Base-by-base conservation (phyloP, 306 rosid genomes). In the Mucuna pruriens region DNA sequence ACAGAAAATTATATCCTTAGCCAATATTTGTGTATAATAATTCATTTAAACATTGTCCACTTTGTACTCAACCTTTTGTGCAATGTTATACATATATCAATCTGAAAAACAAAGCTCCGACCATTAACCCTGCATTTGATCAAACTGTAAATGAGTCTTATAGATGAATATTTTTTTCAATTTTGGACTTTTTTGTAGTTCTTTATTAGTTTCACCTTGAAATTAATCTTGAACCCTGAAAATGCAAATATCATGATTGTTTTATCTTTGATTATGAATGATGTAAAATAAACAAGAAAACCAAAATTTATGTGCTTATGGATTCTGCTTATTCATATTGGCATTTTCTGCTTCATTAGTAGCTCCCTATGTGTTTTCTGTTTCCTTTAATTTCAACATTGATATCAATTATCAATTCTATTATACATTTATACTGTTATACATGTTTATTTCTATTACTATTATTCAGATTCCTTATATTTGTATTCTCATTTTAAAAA, bases 401-500 rank as follows among this genome's bases (percentile, higher is more conserved):
- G 22, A 55, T 34, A 17, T n/a, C 12, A n/a, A 16, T 42, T 52
- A 39, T n/a, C 12, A n/a, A 16, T 42, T 52, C 26, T 38, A 52
- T 46, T 34, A 44, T 66, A 17, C 61, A 39, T 36, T 46, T 36
- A 39, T 74, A 23, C 42, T n/a, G n/a, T n/a, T n/a, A n/a, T n/a
- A n/a, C n/a, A 38, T 80, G 67, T 48, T 79, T 26, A 9, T 69
- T 75, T 60, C 60, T 46, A 29, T 60, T 39, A 29, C 44, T 48
- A 44, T 52, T 71, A 33, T 39, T 45, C 51, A 6, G 20, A 7
- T 49, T 72, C 58, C 45, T 44, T 76, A 8, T 57, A 17, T 68
- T 67, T 39, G 26, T 58, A 57, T 74, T 65, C 31, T 74, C 31
- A 9, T 75, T 69, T 62, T 34, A 34, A 65, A 64, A 78, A 55